Base-by-base conservation (phyloP, 1,284 basidiomycete genomes). In the Chiua sp. region DNA sequence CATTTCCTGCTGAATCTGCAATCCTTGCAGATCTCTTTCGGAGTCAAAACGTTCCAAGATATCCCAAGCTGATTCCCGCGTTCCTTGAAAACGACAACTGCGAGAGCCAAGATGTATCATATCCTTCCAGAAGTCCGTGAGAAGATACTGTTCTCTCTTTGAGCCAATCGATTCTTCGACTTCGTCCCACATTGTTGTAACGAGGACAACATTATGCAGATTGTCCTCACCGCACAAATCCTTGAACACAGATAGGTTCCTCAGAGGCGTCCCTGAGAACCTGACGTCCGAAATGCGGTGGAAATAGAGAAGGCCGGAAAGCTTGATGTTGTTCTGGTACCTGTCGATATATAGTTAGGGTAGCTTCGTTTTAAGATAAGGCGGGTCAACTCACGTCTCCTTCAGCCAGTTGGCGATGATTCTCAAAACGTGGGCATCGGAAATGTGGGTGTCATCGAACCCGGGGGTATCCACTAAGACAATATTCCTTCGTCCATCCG, bases 231-330 rank as follows among this genome's bases (percentile, higher is more conserved):
- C 70, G 15, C 72, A 75, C 33, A 75, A 28, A 18, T 71, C 62
- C 47, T 44, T 61, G 55, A 75, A 69, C 39, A 71, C 55, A 4
- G 56, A n/a, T n/a, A 72, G 39, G 33, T 62, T 73, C 32, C 66
- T 59, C 26, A 59, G 47, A 30, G 72, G 59, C 4, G 70, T 69
- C 15, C 81, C 81, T 7, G 75, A 77, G 61, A 84, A 68, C 28
- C 82, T 75, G 60, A 72, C 71, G 62, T 83, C 83, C 22, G 80
- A 75, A n/a, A 73, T 71, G 4, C 62, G 69, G 49, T 75, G 70
- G 55, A 73, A 59, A 51, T 71, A 71, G 20, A 75, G 53, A 30
- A 75, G 39, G 15, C 71, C 71, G 8, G 61, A 22, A 11, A 74
- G 59, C 51, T 57, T 73, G 48, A 55, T 59, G 26, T 64, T 55